Evolutionary conservation across 495 filamentous ascomycete species (phyloP).

Genomic region (Clavariopsis aquatica): DNA sequence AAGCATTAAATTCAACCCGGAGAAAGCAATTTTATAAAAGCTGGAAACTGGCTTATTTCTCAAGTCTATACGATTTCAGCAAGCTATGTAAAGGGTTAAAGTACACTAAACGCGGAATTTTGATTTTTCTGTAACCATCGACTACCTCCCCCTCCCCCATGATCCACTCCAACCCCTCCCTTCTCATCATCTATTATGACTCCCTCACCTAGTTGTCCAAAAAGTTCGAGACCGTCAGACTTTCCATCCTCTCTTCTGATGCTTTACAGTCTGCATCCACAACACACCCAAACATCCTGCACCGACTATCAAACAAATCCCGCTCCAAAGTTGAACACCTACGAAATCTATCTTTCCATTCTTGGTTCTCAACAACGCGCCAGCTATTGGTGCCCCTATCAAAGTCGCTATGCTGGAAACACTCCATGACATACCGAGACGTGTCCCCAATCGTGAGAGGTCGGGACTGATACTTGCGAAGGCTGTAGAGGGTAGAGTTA

Average conservation of each 20-base stretch:
- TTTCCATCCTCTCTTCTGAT: slow-evolving; percentile 22
- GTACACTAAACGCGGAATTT: too few species aligned
- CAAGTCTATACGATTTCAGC: too few species aligned
- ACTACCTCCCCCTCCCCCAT: too few species aligned
- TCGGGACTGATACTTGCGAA: slow-evolving; percentile 35
- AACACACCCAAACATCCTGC: slow-evolving; percentile 26
- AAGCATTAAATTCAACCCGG: too few species aligned
- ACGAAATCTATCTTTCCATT: slow-evolving; percentile 27
- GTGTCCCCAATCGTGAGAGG: slow-evolving; percentile 29
- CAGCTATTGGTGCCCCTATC: slow-evolving; percentile 36
- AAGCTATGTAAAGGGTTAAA: too few species aligned
- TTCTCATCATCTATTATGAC: neutral
- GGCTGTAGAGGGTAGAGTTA: slow-evolving; percentile 32
- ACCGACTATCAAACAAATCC: slow-evolving; percentile 27
- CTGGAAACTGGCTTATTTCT: too few species aligned
- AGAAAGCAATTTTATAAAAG: too few species aligned
- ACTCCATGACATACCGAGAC: slow-evolving; percentile 37
- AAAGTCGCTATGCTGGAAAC: slow-evolving; percentile 28
- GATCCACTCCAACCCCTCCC: neutral
- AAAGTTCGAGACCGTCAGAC: slow-evolving; percentile 8
- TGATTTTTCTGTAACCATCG: too few species aligned
- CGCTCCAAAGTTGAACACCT: slow-evolving; percentile 33
- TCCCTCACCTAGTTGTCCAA: neutral
- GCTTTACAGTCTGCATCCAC: slow-evolving; percentile 22
- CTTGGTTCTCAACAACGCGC: slow-evolving; percentile 27